phyloP scores from a whole-genome alignment of 2,329 filamentous ascomycete genomes.

The Alternaria gansuensis region DNA sequence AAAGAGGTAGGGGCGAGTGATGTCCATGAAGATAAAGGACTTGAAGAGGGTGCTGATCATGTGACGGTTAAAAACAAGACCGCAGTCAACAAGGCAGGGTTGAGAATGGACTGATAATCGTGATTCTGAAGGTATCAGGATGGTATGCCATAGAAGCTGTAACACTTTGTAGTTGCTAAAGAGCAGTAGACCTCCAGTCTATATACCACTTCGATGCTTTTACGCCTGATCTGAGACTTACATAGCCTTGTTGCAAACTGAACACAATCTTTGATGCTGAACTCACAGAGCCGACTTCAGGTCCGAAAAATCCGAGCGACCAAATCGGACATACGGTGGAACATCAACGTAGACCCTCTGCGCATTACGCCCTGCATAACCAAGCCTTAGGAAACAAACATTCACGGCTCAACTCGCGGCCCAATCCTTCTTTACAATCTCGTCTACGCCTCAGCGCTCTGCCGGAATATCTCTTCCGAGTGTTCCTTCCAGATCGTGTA shows the following conservation, averaged over 20 bases:
- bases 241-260: background rate
- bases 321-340: background rate
- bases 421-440: background rate
- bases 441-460: slow-evolving; percentile 19
- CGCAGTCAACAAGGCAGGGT: background rate
- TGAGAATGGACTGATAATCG: background rate
- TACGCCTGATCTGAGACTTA: background rate
- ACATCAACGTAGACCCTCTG: background rate
- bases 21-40: slow-evolving; percentile 17
- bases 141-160: background rate
- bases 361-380: slow-evolving; percentile 1
- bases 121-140: background rate
- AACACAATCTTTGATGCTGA: background rate
- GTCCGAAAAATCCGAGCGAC: background rate
- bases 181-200: background rate
- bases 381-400: background rate
- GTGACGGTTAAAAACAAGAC: background rate
- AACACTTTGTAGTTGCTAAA: background rate
- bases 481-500: slow-evolving; percentile 36
- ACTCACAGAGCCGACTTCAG: slow-evolving; percentile 1
- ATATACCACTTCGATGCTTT: background rate
- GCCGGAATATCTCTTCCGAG: slow-evolving; percentile 30
- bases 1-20: slow-evolving; percentile 30
- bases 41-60: background rate
- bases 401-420: background rate